A percentile compares a stretch with the other conserved stretches of the same genome.
Conservation (phyloP, 306 rosid genomes). For the Fagus crenata region DNA sequence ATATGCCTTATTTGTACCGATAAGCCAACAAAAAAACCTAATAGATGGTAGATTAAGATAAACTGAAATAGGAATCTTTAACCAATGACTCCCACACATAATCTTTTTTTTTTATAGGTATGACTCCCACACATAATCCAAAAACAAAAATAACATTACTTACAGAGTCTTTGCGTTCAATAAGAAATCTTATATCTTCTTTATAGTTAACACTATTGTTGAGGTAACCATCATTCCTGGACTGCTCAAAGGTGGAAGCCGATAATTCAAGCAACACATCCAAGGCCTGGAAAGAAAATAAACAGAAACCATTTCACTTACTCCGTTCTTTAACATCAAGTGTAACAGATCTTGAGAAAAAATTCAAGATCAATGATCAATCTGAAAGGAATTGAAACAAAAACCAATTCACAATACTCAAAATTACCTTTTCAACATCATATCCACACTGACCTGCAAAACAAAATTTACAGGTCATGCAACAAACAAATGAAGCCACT, state of each 20-base stretch:
- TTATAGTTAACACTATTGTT: constrained; percentile 28
- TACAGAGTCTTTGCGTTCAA: constrained; percentile 54
- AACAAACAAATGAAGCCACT: constrained; percentile 22
- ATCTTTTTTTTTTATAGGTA: too few species aligned
- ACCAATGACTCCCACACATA: neutral
- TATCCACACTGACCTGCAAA: constrained; percentile 93
- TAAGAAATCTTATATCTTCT: constrained; percentile 39
- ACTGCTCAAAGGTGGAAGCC: constrained; percentile 40
- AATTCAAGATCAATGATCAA: constrained; percentile 26
- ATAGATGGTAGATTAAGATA: neutral
- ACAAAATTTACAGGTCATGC: constrained; percentile 40
- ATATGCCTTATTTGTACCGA: neutral
- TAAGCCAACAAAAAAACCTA: neutral
- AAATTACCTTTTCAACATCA: constrained; percentile 70
- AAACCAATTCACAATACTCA: constrained; percentile 30
- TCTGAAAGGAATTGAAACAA: constrained; percentile 4
- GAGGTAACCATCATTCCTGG: constrained; percentile 32
- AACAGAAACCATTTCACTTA: neutral
- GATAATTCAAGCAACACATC: constrained; percentile 67
- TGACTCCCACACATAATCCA: neutral
- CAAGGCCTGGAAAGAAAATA: constrained; percentile 63
- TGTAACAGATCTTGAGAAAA: neutral
- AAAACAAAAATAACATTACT: constrained; percentile 30
- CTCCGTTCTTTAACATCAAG: neutral
- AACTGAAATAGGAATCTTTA: neutral